A percentile compares a stretch with the other conserved stretches of the same genome.
Conservation (phyloP, 176 grass and related monocot species). For the Ampelocalamus luodianensis region DNA sequence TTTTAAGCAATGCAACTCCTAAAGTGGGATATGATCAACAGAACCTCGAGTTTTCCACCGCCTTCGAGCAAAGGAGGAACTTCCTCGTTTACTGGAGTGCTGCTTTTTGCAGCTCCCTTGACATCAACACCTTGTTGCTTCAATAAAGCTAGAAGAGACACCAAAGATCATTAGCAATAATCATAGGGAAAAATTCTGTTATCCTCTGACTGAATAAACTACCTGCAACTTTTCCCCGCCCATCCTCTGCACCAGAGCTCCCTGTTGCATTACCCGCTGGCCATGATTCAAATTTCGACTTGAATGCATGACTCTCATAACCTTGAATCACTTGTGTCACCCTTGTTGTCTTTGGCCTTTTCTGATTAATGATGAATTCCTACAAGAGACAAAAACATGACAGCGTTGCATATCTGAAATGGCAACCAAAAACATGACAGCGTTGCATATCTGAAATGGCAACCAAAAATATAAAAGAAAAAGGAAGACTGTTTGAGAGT, state of each 20-base stretch:
- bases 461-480: conserved; percentile 27
- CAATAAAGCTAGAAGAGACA: conserved; percentile 69
- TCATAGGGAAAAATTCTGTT: neutral
- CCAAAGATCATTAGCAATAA: conserved; percentile 35
- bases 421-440: conserved; percentile 27
- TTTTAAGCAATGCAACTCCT: conserved; percentile 7
- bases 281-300: conserved; percentile 96
- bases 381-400: conserved; percentile 55
- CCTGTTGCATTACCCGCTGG: conserved; percentile 63
- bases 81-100: conserved; percentile 77
- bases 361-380: conserved; percentile 82
- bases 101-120: conserved; percentile 73
- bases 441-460: conserved; percentile 31
- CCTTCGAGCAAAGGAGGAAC: conserved; percentile 98
- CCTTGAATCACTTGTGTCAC: conserved; percentile 94
- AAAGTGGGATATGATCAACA: conserved; percentile 31
- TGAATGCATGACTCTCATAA: conserved; percentile 86
- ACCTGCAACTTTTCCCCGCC: conserved; percentile 97
- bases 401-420: too few species aligned
- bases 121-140: conserved; percentile 95
- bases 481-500: conserved; percentile 10
- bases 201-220: conserved; percentile 25
- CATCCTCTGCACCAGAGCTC: conserved; percentile 70
- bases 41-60: conserved; percentile 91
- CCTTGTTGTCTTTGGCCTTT: conserved; percentile 77